Percentiles rank a stretch among this genome's conserved stretches.
These are phyloP conservation scores for Craterostigma plantagineum DNA, from an alignment of 257 asterid species.

Conservation along the genomic window DNA sequence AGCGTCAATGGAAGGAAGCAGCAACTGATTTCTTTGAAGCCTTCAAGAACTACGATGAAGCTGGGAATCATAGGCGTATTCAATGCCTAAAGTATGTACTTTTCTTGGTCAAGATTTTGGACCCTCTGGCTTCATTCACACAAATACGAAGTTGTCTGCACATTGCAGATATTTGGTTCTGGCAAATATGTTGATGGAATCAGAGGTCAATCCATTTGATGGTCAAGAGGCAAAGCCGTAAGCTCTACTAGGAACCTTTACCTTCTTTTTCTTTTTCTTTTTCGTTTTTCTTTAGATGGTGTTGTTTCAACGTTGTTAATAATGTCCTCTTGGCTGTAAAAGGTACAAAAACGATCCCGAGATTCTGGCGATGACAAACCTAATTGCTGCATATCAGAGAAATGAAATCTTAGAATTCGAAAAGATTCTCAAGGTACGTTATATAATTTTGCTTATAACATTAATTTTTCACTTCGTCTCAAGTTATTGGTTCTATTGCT, in stretches of 20 bases:
- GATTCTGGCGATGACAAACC: constrained; percentile 93
- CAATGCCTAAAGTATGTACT: constrained; percentile 79
- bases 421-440: constrained; percentile 72
- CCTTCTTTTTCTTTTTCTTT: constrained; percentile 4
- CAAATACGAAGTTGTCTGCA: not conserved
- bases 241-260: constrained; percentile 14
- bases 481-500: constrained; percentile 5
- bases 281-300: too few relatives aligned
- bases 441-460: constrained; percentile 2
- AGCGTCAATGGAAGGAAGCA: constrained; percentile 91
- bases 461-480: not conserved
- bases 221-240: constrained; percentile 99
- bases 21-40: constrained; percentile 99
- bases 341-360: constrained; percentile 96
- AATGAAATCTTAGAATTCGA: constrained; percentile 94
- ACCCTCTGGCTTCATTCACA: not conserved
- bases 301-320: constrained; percentile 4
- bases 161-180: constrained; percentile 75
- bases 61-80: constrained; percentile 92
- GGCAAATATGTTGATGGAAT: constrained; percentile 98
- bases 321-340: not conserved
- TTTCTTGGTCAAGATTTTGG: not conserved
- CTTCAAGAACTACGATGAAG: constrained; percentile 94
- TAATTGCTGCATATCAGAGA: constrained; percentile 90
- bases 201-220: constrained; percentile 94